These are phyloP conservation scores for Blastobotrys aristatus DNA, from an alignment of 1,139 yeast genomes.

Conservation along the genomic window DNA sequence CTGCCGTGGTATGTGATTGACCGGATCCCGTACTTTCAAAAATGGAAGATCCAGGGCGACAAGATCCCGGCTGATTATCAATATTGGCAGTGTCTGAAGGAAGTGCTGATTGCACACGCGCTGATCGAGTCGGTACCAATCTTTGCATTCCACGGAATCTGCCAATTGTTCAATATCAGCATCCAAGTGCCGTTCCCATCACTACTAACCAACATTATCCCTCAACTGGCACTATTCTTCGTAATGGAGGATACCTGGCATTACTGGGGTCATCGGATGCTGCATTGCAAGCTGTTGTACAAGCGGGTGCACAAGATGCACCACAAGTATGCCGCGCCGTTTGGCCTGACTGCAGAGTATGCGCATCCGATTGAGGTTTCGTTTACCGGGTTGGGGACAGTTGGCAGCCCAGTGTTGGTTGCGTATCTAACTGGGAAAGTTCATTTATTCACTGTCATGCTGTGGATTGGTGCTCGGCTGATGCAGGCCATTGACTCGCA, in stretches of 20 bases:
- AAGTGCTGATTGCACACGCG: slow-evolving; percentile 79
- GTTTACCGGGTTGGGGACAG: slow-evolving; percentile 88
- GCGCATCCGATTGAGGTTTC: slow-evolving; percentile 94
- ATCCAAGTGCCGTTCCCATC: slow-evolving; percentile 90
- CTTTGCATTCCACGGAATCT: slow-evolving; percentile 93
- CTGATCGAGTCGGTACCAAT: slow-evolving; percentile 92
- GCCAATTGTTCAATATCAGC: slow-evolving; percentile 69
- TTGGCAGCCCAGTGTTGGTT: slow-evolving; percentile 80
- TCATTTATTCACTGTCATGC: slow-evolving; percentile 76
- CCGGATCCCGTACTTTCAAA: slow-evolving; percentile 66
- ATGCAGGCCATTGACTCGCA: slow-evolving; percentile 96
- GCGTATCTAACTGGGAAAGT: slow-evolving; percentile 59
- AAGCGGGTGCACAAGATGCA: slow-evolving; percentile 92
- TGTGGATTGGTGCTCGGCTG: slow-evolving; percentile 84
- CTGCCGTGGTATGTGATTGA: slow-evolving; percentile 84
- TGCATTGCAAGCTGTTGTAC: slow-evolving; percentile 83
- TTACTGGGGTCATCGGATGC: slow-evolving; percentile 85
- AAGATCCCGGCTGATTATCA: slow-evolving; percentile 73
- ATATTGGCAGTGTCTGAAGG: slow-evolving; percentile 86
- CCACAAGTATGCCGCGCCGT: slow-evolving; percentile 95
- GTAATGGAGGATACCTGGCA: slow-evolving; percentile 92
- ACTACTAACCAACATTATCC: slow-evolving; percentile 50
- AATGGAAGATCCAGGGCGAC: slow-evolving; percentile 75
- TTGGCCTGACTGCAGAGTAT: slow-evolving; percentile 93
- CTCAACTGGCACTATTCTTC: slow-evolving; percentile 71